Percentiles rank a stretch among this genome's conserved stretches.
phyloP scores from a whole-genome alignment of 108 stramenopile species.

The Nannochloropsis gaditana region DNA sequence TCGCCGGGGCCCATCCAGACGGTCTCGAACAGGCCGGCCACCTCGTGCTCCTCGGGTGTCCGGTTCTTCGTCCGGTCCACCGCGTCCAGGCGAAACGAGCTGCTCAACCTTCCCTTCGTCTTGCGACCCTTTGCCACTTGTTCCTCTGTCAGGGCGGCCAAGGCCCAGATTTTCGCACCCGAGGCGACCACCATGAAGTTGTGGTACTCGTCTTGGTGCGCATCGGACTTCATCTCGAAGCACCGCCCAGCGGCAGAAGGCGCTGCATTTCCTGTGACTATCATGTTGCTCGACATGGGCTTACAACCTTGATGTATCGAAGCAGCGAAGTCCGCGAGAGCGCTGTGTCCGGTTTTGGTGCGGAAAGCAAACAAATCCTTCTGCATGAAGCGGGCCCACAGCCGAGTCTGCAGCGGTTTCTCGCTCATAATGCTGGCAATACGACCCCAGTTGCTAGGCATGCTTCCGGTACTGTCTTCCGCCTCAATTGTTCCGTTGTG shows the following conservation, averaged over 20 bases:
- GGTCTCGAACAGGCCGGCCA: background rate
- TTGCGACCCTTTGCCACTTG: background rate
- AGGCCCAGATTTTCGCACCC: background rate
- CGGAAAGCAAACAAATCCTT: background rate
- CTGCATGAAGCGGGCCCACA: slow-evolving; percentile 14
- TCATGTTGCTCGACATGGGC: background rate
- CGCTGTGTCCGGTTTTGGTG: background rate
- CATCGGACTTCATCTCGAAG: slow-evolving; percentile 17
- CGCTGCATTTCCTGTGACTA: background rate
- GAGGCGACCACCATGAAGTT: background rate
- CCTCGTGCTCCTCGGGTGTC: background rate
- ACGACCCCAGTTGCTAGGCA: background rate
- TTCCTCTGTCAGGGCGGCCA: slow-evolving; percentile 16
- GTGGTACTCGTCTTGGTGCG: slow-evolving; percentile 5
- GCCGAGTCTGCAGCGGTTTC: background rate
- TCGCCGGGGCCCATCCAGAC: background rate
- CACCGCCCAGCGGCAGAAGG: background rate
- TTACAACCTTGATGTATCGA: background rate
- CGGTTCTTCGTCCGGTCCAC: background rate
- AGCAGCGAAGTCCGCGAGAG: slow-evolving; percentile 1
- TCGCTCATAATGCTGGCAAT: slow-evolving; percentile 5
- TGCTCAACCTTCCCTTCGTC: background rate
- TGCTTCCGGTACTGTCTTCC: background rate
- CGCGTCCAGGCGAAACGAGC: background rate
- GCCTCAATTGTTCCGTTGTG: background rate